phyloP scores from a whole-genome alignment of 805 yeast species.

The Metschnikowia cubensis region DNA sequence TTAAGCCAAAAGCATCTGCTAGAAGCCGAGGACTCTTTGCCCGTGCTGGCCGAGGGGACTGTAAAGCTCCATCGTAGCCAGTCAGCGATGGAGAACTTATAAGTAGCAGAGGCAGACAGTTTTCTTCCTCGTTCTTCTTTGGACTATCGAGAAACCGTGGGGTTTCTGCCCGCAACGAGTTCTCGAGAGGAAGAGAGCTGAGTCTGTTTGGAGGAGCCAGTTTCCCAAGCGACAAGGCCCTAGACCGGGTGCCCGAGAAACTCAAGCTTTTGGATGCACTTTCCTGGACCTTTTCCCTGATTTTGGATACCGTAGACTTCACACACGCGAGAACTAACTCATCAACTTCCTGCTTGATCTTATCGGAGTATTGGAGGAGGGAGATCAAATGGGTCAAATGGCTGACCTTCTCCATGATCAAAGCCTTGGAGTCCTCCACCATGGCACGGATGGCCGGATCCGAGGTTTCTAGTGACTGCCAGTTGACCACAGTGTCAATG shows the following conservation, averaged over 20 bases:
- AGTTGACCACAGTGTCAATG: slow-evolving; percentile 42
- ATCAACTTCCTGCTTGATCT: slow-evolving; percentile 76
- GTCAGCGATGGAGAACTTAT: background rate
- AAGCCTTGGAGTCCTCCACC: slow-evolving; percentile 60
- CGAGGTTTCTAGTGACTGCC: slow-evolving; percentile 48
- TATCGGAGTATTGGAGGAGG: slow-evolving; percentile 68
- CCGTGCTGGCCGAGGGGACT: slow-evolving; percentile 1
- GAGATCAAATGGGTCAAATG: slow-evolving; percentile 68
- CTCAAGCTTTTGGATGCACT: slow-evolving; percentile 2
- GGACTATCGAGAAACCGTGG: background rate
- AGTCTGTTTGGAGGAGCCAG: background rate
- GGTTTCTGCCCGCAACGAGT: background rate
- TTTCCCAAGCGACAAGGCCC: background rate
- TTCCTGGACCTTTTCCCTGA: slow-evolving; percentile 35
- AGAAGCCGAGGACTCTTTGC: background rate
- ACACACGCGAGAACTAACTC: slow-evolving; percentile 60
- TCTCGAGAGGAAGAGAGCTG: background rate
- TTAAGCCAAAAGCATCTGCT: background rate
- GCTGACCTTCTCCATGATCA: slow-evolving; percentile 64
- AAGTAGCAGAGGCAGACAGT: slow-evolving; percentile 2
- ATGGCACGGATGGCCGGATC: slow-evolving; percentile 63
- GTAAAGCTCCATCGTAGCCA: background rate
- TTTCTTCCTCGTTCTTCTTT: background rate
- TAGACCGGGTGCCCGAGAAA: background rate
- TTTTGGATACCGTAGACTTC: slow-evolving; percentile 56